Conservation (phyloP, 2,329 filamentous ascomycete species). For the Fusarium fujikuroi region DNA sequence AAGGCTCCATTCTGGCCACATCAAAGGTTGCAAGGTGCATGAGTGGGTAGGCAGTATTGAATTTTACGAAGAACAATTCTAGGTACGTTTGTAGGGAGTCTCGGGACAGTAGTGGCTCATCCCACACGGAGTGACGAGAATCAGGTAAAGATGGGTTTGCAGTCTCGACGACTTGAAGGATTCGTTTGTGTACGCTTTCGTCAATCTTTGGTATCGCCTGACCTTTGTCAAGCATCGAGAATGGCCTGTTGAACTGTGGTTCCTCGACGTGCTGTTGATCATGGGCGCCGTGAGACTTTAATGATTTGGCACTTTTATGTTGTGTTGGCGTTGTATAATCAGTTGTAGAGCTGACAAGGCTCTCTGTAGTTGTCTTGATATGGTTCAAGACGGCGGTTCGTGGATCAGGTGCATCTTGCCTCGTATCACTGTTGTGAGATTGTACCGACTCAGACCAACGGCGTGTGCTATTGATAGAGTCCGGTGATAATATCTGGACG, state of each 20-base stretch:
- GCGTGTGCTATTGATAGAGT: constrained; percentile 38
- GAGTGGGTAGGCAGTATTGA: constrained; percentile 2
- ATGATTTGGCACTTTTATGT: background rate
- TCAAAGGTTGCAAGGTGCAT: constrained; percentile 4
- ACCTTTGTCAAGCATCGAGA: background rate
- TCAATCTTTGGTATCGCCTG: background rate
- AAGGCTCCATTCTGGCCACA: background rate
- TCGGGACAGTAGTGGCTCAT: background rate
- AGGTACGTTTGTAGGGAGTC: background rate
- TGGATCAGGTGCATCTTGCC: background rate
- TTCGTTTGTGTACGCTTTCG: background rate
- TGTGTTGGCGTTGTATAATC: background rate
- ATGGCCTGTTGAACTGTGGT: constrained; percentile 2
- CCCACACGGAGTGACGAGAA: background rate
- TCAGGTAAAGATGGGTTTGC: background rate
- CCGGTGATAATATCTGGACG: constrained; percentile 12
- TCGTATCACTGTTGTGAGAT: background rate
- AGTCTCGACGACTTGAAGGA: background rate
- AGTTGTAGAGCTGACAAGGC: background rate
- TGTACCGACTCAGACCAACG: constrained; percentile 23
- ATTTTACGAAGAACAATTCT: background rate
- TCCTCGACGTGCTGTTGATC: background rate
- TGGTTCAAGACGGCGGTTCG: background rate
- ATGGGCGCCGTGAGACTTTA: rapidly evolving
- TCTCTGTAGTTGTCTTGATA: background rate